A percentile compares a stretch with the other conserved stretches of the same genome.
Conservation (phyloP, 2,329 filamentous ascomycete genomes). For the Rutstroemia sp. region DNA sequence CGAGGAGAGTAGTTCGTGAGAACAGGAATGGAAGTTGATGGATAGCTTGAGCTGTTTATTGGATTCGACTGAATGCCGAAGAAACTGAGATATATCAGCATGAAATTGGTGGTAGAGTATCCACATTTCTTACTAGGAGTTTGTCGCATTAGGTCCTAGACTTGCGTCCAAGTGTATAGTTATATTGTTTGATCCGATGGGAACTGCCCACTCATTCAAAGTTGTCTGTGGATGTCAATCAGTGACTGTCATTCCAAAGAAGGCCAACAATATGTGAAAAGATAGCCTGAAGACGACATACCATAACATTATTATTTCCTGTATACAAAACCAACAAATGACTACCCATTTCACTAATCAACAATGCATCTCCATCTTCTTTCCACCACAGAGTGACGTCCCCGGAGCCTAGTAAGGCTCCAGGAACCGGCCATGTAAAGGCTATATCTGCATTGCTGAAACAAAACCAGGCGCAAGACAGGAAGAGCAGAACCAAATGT, state of each 20-base stretch:
- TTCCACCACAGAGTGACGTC: conserved; percentile 5
- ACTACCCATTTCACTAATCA: conserved; percentile 1
- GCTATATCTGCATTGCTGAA: conserved; percentile 2
- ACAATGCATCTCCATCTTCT: conserved; percentile 2
- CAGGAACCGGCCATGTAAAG: conserved; percentile 1
- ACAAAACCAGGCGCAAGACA: neutral
- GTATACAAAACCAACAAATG: conserved; percentile 6
- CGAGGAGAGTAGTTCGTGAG: conserved; percentile 6
- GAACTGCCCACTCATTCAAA: conserved; percentile 2
- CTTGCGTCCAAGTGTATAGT: conserved; percentile 1
- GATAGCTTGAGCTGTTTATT: neutral
- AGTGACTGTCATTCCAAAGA: neutral
- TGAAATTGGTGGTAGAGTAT: neutral
- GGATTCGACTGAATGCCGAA: conserved; percentile 8
- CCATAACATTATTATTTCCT: conserved; percentile 5
- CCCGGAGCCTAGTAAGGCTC: neutral
- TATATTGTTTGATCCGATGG: neutral
- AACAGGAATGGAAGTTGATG: conserved; percentile 1
- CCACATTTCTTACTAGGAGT: neutral
- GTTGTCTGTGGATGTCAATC: neutral
- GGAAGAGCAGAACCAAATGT: neutral
- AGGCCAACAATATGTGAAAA: neutral
- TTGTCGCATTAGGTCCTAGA: conserved; percentile 4
- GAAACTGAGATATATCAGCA: conserved; percentile 5
- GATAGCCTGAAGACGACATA: neutral